A percentile compares a stretch with the other conserved stretches of the same genome.
Evolutionary conservation across 306 rosid species (phyloP).

Genomic region (Boehmeria nivea): DNA sequence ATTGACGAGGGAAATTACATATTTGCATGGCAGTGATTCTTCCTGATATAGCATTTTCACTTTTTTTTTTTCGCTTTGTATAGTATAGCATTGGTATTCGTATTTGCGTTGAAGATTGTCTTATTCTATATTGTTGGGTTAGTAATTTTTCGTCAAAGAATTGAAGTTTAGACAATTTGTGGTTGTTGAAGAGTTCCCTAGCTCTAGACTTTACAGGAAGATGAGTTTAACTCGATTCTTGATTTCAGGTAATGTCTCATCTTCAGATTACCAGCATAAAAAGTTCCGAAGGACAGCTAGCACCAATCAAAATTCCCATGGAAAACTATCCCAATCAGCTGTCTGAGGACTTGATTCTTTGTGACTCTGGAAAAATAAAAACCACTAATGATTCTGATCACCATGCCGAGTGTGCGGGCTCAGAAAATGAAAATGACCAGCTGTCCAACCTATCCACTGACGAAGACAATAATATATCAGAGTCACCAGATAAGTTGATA

Average conservation of each 20-base stretch:
- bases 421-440: slow-evolving; percentile 19
- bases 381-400: slow-evolving; percentile 1
- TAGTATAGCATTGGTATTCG: no score
- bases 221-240: not conserved
- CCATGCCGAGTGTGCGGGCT: no score
- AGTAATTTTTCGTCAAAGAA: no score
- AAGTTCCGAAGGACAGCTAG: slow-evolving; percentile 12
- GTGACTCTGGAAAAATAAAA: slow-evolving; percentile 6
- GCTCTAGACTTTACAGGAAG: not conserved
- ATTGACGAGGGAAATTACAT: no score
- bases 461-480: slow-evolving; percentile 14
- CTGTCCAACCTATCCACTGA: not conserved
- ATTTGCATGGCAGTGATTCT: no score
- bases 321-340: slow-evolving; percentile 1
- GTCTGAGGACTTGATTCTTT: slow-evolving; percentile 8
- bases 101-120: no score
- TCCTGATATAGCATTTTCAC: no score
- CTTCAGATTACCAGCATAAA: slow-evolving; percentile 33
- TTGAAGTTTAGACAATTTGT: not conserved
- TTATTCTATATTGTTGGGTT: no score
- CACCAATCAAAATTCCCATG: not conserved
- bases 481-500: slow-evolving; percentile 16
- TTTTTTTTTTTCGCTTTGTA: no score
- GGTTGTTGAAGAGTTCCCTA: not conserved
- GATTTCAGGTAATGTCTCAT: slow-evolving; percentile 49